A percentile compares a stretch with the other conserved stretches of the same genome.
Evolutionary conservation across 2,329 filamentous ascomycete genomes (phyloP).

Genomic region (Chrysosporium queenslandicum): DNA sequence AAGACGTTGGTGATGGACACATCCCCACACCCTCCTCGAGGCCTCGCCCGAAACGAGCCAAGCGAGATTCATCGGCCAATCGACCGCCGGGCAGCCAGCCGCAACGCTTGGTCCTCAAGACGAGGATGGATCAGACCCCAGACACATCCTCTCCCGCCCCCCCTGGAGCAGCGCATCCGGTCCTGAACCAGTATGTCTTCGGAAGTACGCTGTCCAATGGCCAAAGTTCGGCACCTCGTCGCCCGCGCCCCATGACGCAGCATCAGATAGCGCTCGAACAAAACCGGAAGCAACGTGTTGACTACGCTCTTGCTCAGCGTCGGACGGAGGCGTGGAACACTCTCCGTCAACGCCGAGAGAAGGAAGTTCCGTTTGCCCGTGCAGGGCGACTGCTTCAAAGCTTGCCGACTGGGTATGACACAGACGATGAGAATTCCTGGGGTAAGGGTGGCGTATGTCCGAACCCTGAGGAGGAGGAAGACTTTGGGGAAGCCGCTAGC

Average conservation of each 20-base stretch:
- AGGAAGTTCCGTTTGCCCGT: slow-evolving; percentile 32
- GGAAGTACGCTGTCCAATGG: slow-evolving; percentile 24
- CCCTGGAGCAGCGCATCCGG: slow-evolving; percentile 33
- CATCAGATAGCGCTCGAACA: slow-evolving; percentile 43
- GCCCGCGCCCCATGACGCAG: slow-evolving; percentile 41
- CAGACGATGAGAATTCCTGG: slow-evolving; percentile 38
- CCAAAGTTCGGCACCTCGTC: slow-evolving; percentile 27
- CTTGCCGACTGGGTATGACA: slow-evolving; percentile 39
- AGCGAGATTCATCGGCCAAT: slow-evolving; percentile 30
- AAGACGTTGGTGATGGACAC: slow-evolving; percentile 26
- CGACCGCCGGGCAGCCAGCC: slow-evolving; percentile 26
- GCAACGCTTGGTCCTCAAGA: slow-evolving; percentile 36
- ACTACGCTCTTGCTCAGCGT: slow-evolving; percentile 39
- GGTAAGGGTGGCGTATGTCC: slow-evolving; percentile 37
- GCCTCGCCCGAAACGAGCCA: slow-evolving; percentile 33
- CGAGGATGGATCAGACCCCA: slow-evolving; percentile 35
- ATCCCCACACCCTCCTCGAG: slow-evolving; percentile 30
- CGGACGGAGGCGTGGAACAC: slow-evolving; percentile 31
- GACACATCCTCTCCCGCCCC: slow-evolving; percentile 37
- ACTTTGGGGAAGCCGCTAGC: slow-evolving; percentile 40
- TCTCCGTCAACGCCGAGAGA: slow-evolving; percentile 31
- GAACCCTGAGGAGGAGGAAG: slow-evolving; percentile 36
- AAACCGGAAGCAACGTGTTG: slow-evolving; percentile 40
- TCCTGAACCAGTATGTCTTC: slow-evolving; percentile 34
- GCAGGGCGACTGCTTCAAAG: slow-evolving; percentile 35